Conservation (phyloP, 331 rosid species). For the Prunus yedoensis region DNA sequence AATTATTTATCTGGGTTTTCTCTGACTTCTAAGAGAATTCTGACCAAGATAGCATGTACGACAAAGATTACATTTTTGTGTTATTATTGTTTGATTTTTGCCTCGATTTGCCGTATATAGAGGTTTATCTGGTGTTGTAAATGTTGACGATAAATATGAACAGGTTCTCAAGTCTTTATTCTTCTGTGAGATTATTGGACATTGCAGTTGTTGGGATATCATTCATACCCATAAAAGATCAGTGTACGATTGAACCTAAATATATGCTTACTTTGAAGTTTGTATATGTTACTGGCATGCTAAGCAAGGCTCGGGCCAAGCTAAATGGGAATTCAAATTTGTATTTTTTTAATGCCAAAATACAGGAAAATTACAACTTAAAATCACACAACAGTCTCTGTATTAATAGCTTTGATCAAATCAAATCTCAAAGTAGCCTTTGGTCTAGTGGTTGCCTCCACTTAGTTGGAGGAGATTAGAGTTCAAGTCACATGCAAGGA, state of each 20-base stretch:
- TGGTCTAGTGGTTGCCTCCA: no score
- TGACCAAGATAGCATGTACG: constrained; percentile 3
- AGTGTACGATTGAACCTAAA: neutral
- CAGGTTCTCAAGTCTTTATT: neutral
- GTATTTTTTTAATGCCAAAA: neutral
- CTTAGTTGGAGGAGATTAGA: no score
- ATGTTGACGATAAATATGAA: neutral
- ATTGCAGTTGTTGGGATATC: neutral
- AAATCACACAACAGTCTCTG: no score
- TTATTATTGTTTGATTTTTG: neutral
- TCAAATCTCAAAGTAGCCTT: no score
- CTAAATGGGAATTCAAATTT: neutral
- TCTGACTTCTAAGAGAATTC: neutral
- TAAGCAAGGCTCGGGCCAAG: neutral
- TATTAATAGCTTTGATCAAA: no score
- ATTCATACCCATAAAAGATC: neutral
- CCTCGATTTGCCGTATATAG: neutral
- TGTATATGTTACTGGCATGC: neutral
- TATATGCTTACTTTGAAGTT: neutral
- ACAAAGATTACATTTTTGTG: neutral
- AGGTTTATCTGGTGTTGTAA: constrained; percentile 12
- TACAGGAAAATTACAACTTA: no score
- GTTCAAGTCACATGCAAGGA: no score
- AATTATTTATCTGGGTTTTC: neutral
- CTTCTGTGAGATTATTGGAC: neutral